These are phyloP conservation scores for Aspergillus ochraceoroseus DNA, from an alignment of 2,329 filamentous ascomycete species.

Conservation along the genomic window DNA sequence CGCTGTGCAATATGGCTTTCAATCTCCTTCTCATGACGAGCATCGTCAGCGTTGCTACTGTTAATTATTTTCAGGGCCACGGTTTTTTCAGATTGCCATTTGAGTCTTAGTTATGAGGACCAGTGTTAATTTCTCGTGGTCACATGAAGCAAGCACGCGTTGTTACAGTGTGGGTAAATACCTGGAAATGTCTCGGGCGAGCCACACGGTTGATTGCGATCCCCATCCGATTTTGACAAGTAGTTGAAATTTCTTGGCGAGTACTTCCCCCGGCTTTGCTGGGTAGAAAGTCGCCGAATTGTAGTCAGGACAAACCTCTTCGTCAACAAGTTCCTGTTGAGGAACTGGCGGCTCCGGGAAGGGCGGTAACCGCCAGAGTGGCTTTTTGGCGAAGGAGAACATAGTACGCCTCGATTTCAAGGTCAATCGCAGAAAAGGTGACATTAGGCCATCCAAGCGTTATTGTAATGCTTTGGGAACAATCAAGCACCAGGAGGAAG, in stretches of 20 bases:
- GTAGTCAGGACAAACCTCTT: slow-evolving; percentile 41
- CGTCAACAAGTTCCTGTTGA: slow-evolving; percentile 31
- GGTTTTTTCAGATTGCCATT: slow-evolving; percentile 15
- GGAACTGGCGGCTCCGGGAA: slow-evolving; percentile 2
- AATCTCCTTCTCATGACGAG: slow-evolving; percentile 26
- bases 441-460: too few relatives aligned
- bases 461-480: background rate
- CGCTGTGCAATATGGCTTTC: slow-evolving; percentile 27
- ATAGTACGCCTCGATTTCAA: background rate
- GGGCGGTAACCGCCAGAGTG: background rate
- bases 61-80: slow-evolving; percentile 31
- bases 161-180: slow-evolving; percentile 5
- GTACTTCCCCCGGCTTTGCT: slow-evolving; percentile 36
- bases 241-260: slow-evolving; percentile 36
- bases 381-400: background rate
- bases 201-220: slow-evolving; percentile 43
- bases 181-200: slow-evolving; percentile 36
- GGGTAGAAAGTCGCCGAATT: slow-evolving; percentile 38
- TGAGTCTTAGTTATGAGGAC: slow-evolving; percentile 7
- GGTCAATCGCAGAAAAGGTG: background rate
- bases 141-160: background rate
- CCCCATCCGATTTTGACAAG: slow-evolving; percentile 44
- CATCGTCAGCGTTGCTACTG: slow-evolving; percentile 16
- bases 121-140: background rate
- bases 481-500: background rate